Percentiles rank a stretch among this genome's conserved stretches.
Conservation (phyloP, 2,329 filamentous ascomycete genomes). For the Fusarium penzigii region DNA sequence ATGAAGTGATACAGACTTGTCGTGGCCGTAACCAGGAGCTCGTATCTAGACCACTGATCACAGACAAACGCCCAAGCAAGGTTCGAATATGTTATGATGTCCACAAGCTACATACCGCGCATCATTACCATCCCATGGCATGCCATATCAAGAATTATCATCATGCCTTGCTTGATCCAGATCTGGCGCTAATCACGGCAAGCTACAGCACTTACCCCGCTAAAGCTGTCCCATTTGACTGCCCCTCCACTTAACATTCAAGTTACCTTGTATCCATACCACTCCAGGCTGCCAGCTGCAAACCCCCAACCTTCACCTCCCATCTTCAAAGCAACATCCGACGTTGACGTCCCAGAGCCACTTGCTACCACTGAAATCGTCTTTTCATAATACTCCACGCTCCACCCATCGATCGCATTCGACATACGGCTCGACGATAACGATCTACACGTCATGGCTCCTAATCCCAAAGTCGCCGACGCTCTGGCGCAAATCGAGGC, state of each 20-base stretch:
- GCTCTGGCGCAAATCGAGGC: constrained; percentile 45
- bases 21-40: no score
- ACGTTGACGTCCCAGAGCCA: no score
- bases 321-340: no score
- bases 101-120: no score
- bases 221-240: not conserved
- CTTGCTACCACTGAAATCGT: not conserved
- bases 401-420: not conserved
- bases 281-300: not conserved
- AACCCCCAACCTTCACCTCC: no score
- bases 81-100: no score
- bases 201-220: not conserved
- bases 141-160: not conserved
- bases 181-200: not conserved
- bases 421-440: not conserved
- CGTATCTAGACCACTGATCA: no score
- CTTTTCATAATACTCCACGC: constrained; percentile 7
- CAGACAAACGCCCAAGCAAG: no score
- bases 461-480: constrained; percentile 42
- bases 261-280: not conserved
- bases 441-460: constrained; percentile 35
- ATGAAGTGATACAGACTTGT: no score
- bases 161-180: not conserved
- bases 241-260: not conserved
- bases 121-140: no score